Evolutionary conservation across 495 filamentous ascomycete genomes (phyloP), one percentile per base, ranked within the genome.

Genomic region (Trichodelitschia bisporula): DNA sequence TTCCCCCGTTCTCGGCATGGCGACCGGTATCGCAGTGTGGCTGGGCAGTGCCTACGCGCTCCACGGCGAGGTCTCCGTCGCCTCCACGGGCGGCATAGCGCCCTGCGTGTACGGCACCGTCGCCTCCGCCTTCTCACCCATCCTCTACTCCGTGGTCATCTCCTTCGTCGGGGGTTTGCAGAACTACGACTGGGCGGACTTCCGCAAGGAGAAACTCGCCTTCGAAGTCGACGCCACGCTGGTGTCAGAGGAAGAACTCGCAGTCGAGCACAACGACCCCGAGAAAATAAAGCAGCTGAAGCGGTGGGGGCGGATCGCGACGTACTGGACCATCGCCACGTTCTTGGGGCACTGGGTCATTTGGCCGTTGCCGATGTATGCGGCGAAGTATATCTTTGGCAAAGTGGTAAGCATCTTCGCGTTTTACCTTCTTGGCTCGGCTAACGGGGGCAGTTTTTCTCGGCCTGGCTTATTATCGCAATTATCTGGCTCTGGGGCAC

Each of bases 101-200:
- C 57, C 59, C 15, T 55, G 50, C 29, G 38, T 61, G 1, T 56
- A 53, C 15, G 58, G 57, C 4, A 57, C 49, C 3, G 49, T 60
- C 4, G 48, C 36, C 1, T 36, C 40, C 8, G 35, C 36, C 17
- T 39, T 38, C 17, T 38, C 37, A 4, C 43, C 43, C 4, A 15
- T 38, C 2, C 21, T 36, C n/a, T 43, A 36, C 31, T 38, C 37
- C 5, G 18, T 37, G 5, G 21, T 40, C 26, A 40, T 45, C 26
- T 40, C 43, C 4, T 61, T 72, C 37, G 54, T 62, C 32, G 71
- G 6, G 8, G 26, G 38, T 9, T 26, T 40, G 1, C 24, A 37
- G 19, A 29, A 36, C 18, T 45, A 40, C 28, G 43, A 45, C 32
- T 45, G 40, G 43, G 35, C 25, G 6, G 39, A 41, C 18, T 37